Percentiles rank a stretch among this genome's conserved stretches.
Evolutionary conservation across 306 rosid genomes (phyloP).

Genomic region (Citrullus colocynthis): DNA sequence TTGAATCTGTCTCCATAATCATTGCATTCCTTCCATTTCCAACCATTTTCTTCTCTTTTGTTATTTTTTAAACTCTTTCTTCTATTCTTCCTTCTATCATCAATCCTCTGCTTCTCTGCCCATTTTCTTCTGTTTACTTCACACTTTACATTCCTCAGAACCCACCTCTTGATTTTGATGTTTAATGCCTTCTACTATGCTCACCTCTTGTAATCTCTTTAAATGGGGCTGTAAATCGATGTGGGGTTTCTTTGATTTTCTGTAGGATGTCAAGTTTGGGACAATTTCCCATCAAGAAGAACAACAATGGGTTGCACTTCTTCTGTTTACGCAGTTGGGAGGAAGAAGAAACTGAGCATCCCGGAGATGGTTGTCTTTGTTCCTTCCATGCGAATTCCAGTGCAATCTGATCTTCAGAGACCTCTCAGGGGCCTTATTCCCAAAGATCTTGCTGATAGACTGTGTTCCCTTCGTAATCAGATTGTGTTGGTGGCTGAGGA

Average conservation of each 20-base stretch:
- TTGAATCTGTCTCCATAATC: slow-evolving; percentile 20
- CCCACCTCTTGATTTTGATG: slow-evolving; percentile 7
- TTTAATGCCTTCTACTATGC: background rate
- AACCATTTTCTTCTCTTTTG: slow-evolving; percentile 1
- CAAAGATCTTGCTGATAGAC: slow-evolving; percentile 37
- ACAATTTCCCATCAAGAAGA: slow-evolving; percentile 7
- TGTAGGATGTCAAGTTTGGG: slow-evolving; percentile 47
- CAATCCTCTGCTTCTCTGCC: background rate
- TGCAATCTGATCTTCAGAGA: slow-evolving; percentile 61
- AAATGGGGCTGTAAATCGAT: slow-evolving; percentile 13
- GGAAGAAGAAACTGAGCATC: slow-evolving; percentile 45
- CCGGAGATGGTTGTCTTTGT: slow-evolving; percentile 57
- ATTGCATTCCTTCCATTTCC: slow-evolving; percentile 21
- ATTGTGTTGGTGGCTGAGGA: slow-evolving; percentile 67
- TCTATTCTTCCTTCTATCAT: background rate
- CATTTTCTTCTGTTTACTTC: background rate
- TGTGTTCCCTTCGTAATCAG: slow-evolving; percentile 66
- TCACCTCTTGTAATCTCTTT: background rate
- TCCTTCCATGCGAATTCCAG: slow-evolving; percentile 65
- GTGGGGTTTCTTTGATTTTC: slow-evolving; percentile 23
- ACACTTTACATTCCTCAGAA: background rate
- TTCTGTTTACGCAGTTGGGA: slow-evolving; percentile 41
- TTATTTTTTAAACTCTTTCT: background rate
- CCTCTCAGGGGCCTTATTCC: slow-evolving; percentile 51
- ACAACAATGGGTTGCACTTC: slow-evolving; percentile 62